Evolutionary conservation across 2,329 filamentous ascomycete species (phyloP).

Genomic region (Onygena corvina): DNA sequence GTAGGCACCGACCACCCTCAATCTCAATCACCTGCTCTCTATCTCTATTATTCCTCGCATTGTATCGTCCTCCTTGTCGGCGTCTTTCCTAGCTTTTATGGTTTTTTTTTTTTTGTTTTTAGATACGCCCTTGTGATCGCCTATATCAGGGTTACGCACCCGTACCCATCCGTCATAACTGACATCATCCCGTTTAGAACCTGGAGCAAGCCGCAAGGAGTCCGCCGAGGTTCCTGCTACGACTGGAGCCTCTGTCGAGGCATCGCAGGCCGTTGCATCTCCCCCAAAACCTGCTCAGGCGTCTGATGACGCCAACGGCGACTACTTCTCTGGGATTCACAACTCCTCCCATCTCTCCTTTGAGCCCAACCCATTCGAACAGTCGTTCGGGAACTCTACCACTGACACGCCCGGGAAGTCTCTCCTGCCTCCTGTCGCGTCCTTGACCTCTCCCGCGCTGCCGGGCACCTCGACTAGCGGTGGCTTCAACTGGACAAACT

Average conservation of each 20-base stretch:
- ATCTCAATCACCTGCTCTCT: not conserved
- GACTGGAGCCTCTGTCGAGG: conserved; percentile 43
- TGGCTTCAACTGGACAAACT: conserved; percentile 68
- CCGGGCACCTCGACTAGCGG: conserved; percentile 61
- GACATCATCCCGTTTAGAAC: conserved; percentile 12
- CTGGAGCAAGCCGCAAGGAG: conserved; percentile 16
- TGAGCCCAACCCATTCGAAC: conserved; percentile 95
- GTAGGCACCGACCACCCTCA: conserved; percentile 24
- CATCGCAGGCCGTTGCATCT: conserved; percentile 55
- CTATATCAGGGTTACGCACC: not conserved
- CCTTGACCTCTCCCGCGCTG: conserved; percentile 79
- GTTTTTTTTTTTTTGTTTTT: not conserved
- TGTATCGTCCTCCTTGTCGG: conserved; percentile 5
- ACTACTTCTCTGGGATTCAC: conserved; percentile 56
- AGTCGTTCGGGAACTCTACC: conserved; percentile 63
- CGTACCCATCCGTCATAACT: not conserved
- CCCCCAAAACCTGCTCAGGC: conserved; percentile 46
- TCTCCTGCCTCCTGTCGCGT: conserved; percentile 77
- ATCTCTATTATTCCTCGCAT: conserved; percentile 1
- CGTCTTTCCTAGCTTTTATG: not conserved
- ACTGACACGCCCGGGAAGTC: conserved; percentile 70
- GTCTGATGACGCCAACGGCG: conserved; percentile 31
- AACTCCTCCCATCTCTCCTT: conserved; percentile 39
- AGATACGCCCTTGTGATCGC: not conserved
- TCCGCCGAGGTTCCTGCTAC: conserved; percentile 35